Conservation (phyloP, 169 alveolate genomes). For the Plasmodium falciparum region DNA sequence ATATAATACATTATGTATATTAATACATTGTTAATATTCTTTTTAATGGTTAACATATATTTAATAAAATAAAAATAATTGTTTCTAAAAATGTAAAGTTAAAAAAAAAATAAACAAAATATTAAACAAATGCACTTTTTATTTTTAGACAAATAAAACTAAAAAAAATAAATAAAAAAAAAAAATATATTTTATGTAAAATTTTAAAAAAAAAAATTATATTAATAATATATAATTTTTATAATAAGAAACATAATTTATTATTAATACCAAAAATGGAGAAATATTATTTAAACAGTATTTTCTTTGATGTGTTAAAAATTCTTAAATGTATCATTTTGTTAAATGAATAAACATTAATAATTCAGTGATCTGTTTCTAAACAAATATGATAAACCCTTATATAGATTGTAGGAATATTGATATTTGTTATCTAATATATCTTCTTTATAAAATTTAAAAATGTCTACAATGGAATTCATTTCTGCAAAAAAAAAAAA, state of each 20-base stretch:
- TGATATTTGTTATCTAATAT: conserved; percentile 73
- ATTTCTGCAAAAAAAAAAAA: conserved; percentile 26
- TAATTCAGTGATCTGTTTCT: conserved; percentile 57
- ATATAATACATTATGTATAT: no score
- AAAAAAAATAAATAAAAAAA: conserved; percentile 33
- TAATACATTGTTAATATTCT: no score
- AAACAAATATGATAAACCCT: conserved; percentile 64
- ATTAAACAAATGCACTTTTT: conserved; percentile 37
- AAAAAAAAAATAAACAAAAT: conserved; percentile 29
- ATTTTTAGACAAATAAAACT: conserved; percentile 68
- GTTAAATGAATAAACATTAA: conserved; percentile 20
- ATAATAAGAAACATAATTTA: conserved; percentile 2
- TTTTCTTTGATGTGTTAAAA: conserved; percentile 1
- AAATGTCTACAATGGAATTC: conserved; percentile 75
- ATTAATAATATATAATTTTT: background rate
- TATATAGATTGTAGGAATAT: conserved; percentile 66
- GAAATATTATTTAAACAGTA: conserved; percentile 13
- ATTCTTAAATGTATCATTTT: conserved; percentile 2
- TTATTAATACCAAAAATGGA: background rate
- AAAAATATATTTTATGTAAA: conserved; percentile 16
- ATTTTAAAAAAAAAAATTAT: background rate
- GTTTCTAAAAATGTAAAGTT: background rate
- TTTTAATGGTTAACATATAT: no score
- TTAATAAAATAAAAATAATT: no score
- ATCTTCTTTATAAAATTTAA: conserved; percentile 73